Evolutionary conservation across 768 basidiomycete species (phyloP), one percentile per base, ranked within the genome.

Genomic region (Postia placenta): DNA sequence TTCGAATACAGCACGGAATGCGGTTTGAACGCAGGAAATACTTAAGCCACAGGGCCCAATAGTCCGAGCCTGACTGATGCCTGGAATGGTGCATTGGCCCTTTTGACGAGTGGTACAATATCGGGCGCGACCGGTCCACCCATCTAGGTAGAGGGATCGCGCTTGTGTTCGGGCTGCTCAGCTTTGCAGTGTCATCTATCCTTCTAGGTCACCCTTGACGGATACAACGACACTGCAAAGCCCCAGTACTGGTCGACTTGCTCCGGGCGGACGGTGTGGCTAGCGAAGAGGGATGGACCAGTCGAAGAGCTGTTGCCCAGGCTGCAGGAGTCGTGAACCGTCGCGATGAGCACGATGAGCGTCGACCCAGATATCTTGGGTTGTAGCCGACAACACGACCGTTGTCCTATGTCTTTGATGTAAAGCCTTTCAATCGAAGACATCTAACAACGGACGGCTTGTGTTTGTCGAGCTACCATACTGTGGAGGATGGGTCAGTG

Each of bases 131-230:
- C 26, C 46, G 64, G 54, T 84, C 75, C n/a, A 82, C 67, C 38
- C 66, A 68, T 2, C 63, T 60, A 1, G 83, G 83, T 1, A 87
- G 67, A 0, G 81, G 72, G 0, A 74, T 67, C 48, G 78, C 69
- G 0, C 75, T 62, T 0, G 62, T 53, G 19, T 78, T 67, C 24
- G 51, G 56, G 1, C 61, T 55, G 22, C 57, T 42, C 22, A 79
- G 63, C 2, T 68, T 74, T 5, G 72, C 78, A 0, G 80, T 79
- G 52, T 86, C 75, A 56, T 86, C 85, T n/a, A n/a, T n/a, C n/a
- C n/a, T n/a, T n/a, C n/a, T n/a, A n/a, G n/a, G 59, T 86, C 85
- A 0, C 79, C 79, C 47, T 86, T 78, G 2, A 85, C 66, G 1
- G 80, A 74, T 22, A 86, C 68, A 2, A 74, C 76, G 30, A 83